Evolutionary conservation across 768 basidiomycete genomes (phyloP), one percentile per base, ranked within the genome.

Genomic region (Phanerodontia chrysosporium): DNA sequence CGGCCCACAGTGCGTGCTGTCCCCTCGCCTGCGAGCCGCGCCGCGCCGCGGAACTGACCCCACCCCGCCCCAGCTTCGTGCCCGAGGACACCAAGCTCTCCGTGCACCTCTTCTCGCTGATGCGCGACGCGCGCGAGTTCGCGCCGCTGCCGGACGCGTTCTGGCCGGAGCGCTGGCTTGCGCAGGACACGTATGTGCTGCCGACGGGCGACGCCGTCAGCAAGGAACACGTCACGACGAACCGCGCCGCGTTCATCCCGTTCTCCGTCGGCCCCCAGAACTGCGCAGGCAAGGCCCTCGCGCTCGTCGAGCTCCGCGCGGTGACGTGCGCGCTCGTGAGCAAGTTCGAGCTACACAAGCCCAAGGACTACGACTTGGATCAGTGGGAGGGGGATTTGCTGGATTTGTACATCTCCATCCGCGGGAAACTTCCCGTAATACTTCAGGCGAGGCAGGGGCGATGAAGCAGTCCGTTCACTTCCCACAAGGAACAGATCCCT

Each of bases 91-190:
- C 66, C 2, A 54, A 57, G 24, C 51, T 60, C 21, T 60, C 49
- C 45, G 57, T 65, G 10, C 58, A 63, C 21, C 35, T 44, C 2
- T 64, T 62, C 54, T 22, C 58, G 25, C n/a, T 66, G 2, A 64
- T 65, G 24, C 65, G 65, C 10, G 62, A 67, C 49, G 48, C 61
- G n/a, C 58, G 58, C 2, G 61, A 69, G 46, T 69, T 66, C 54
- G 64, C 58, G 1, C 65, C 65, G 16, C 36, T 62, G 1, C 63
- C 68, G 2, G 62, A 66, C 28, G 2, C 25, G 6, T 69, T 65
- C 59, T 60, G 62, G 39, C 68, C 68, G 1, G 68, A 69, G 16
- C 63, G 68, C 16, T 69, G 67, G 65, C 53, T 67, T 1, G n/a
- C 49, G 5, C 55, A 63, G 49, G 59, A 60, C 25, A 3, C 22